Evolutionary conservation across 2,329 filamentous ascomycete species (phyloP).

Genomic region (Colletotrichum lentis): DNA sequence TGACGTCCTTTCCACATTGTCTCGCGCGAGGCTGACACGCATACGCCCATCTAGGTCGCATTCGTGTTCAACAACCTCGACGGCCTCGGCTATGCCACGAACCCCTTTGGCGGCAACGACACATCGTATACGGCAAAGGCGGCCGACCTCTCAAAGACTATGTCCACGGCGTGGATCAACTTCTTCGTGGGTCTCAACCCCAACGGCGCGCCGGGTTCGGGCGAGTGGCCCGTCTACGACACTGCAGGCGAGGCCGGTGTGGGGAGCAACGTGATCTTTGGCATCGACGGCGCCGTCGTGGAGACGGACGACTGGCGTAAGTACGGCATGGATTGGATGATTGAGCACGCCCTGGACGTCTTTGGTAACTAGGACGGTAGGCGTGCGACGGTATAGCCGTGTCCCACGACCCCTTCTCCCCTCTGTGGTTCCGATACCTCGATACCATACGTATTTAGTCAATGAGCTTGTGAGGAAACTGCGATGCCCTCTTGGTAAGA

Average conservation of each 20-base stretch:
- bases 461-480: too few relatives aligned
- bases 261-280: constrained; percentile 45
- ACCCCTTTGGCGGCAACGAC: constrained; percentile 45
- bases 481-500: too few relatives aligned
- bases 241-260: constrained; percentile 30
- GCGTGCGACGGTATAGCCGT: background rate
- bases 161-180: constrained; percentile 47
- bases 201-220: constrained; percentile 40
- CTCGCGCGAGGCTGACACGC: background rate
- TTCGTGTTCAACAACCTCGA: constrained; percentile 52
- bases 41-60: constrained; percentile 43
- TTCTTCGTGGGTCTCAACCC: constrained; percentile 43
- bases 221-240: constrained; percentile 44
- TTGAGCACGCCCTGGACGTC: constrained; percentile 42
- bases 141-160: constrained; percentile 42
- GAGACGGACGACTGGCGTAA: constrained; percentile 46
- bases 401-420: too few relatives aligned
- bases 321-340: constrained; percentile 44
- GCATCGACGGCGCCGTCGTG: constrained; percentile 39
- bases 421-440: too few relatives aligned
- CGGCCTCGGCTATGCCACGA: constrained; percentile 45
- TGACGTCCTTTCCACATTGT: background rate
- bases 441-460: too few relatives aligned
- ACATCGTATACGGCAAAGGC: constrained; percentile 41
- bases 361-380: constrained; percentile 42